A percentile compares a stretch with the other conserved stretches of the same genome.
Evolutionary conservation across 192 early-diverging fungal genomes (phyloP).

Genomic region (Entophlyctis helioformis): DNA sequence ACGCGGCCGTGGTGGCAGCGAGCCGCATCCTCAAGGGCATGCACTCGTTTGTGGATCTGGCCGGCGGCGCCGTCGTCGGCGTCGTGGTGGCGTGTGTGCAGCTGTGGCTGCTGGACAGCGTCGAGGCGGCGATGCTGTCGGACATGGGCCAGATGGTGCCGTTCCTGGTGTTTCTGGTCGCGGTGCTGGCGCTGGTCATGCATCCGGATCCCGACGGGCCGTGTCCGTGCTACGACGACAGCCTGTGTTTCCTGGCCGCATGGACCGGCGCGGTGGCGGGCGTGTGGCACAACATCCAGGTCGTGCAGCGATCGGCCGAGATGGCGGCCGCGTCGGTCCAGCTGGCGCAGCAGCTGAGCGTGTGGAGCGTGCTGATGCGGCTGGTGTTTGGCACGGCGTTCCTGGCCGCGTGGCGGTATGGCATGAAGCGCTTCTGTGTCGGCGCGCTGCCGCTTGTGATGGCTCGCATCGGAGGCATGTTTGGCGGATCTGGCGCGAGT

Average conservation of each 20-base stretch:
- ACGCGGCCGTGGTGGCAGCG: slow-evolving; percentile 50
- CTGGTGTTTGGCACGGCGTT: background rate
- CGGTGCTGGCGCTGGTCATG: slow-evolving; percentile 11
- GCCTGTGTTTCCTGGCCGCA: slow-evolving; percentile 52
- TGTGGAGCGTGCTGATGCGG: slow-evolving; percentile 1
- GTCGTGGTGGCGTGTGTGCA: slow-evolving; percentile 40
- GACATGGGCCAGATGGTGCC: background rate
- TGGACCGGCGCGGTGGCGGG: slow-evolving; percentile 47
- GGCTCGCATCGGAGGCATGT: background rate
- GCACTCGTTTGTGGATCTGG: slow-evolving; percentile 70
- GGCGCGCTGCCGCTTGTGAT: background rate
- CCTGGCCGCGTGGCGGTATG: background rate
- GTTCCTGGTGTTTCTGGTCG: no score
- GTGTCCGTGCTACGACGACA: slow-evolving; percentile 68
- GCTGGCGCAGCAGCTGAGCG: background rate
- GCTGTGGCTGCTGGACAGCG: slow-evolving; percentile 26
- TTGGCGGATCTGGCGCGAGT: background rate
- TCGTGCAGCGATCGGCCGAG: background rate
- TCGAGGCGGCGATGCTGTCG: background rate
- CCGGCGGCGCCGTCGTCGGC: slow-evolving; percentile 60
- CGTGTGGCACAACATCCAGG: slow-evolving; percentile 38
- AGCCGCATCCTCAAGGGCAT: slow-evolving; percentile 80
- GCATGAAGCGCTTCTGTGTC: background rate
- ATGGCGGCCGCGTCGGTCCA: background rate
- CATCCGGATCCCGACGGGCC: slow-evolving; percentile 55